phyloP scores from a whole-genome alignment of 805 yeast species.

The Candida palmyrensis region DNA sequence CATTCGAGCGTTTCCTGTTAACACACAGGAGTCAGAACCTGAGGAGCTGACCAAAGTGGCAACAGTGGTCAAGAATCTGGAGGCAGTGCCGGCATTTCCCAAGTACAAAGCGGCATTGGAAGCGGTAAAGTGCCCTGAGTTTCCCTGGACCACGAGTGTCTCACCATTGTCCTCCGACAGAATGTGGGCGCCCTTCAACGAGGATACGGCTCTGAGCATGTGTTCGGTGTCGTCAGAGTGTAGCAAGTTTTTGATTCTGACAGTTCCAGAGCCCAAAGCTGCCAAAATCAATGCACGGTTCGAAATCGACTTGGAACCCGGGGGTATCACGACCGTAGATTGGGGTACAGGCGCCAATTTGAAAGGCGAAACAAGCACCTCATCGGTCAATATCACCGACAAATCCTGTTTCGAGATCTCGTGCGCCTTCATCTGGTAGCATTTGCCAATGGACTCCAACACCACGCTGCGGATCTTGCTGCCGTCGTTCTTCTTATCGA shows the following conservation, averaged over 20 bases:
- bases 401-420: constrained; percentile 76
- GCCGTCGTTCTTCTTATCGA: constrained; percentile 96
- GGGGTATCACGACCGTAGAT: constrained; percentile 61
- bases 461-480: constrained; percentile 82
- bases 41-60: constrained; percentile 65
- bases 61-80: constrained; percentile 88
- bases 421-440: constrained; percentile 85
- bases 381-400: constrained; percentile 78
- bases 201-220: constrained; percentile 83
- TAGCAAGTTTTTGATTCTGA: constrained; percentile 75
- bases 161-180: constrained; percentile 86
- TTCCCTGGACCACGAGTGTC: constrained; percentile 77
- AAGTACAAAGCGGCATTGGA: constrained; percentile 68
- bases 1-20: constrained; percentile 96
- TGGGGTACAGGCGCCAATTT: constrained; percentile 23
- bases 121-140: constrained; percentile 72
- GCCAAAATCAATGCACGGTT: constrained; percentile 92
- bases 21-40: constrained; percentile 42
- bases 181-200: constrained; percentile 76
- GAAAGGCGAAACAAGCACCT: constrained; percentile 63
- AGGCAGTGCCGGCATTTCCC: constrained; percentile 98
- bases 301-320: constrained; percentile 96
- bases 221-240: constrained; percentile 96
- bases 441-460: constrained; percentile 79
- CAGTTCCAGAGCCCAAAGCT: constrained; percentile 82